A percentile compares a stretch with the other conserved stretches of the same genome.
Evolutionary conservation across 495 filamentous ascomycete species (phyloP).

Genomic region (Aspergillus conjunctus): DNA sequence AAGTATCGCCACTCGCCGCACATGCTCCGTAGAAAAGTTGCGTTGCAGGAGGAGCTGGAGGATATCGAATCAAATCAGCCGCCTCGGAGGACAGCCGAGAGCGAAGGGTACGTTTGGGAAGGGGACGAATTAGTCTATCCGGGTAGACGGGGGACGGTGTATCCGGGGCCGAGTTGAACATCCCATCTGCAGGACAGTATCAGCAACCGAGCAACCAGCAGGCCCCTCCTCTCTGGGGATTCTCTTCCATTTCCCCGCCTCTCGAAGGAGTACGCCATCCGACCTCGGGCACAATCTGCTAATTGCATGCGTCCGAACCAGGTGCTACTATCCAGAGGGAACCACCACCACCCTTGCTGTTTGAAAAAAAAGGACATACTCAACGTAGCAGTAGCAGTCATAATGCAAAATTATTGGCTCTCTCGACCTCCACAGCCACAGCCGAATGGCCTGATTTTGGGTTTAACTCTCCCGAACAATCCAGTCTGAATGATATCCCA

Average conservation of each 20-base stretch:
- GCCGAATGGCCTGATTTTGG: conserved; percentile 23
- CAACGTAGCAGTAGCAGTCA: conserved; percentile 53
- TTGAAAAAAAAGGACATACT: conserved; percentile 44
- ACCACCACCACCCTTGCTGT: conserved; percentile 26
- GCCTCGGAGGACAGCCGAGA: conserved; percentile 83
- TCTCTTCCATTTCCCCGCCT: conserved; percentile 3
- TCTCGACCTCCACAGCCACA: conserved; percentile 39
- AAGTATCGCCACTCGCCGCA: conserved; percentile 42
- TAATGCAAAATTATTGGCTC: conserved; percentile 40
- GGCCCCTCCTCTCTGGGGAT: conserved; percentile 20
- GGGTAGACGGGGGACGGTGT: conserved; percentile 75
- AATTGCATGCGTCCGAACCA: conserved; percentile 16
- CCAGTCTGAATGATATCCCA: conserved; percentile 15
- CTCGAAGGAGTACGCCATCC: conserved; percentile 19
- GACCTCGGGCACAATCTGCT: conserved; percentile 14
- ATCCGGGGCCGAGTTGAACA: conserved; percentile 65
- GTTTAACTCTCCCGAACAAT: conserved; percentile 14
- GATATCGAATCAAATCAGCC: conserved; percentile 79
- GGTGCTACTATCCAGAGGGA: conserved; percentile 21
- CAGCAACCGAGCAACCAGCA: conserved; percentile 46
- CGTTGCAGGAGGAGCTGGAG: conserved; percentile 65
- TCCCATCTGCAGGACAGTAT: conserved; percentile 50
- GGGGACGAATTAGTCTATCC: conserved; percentile 87
- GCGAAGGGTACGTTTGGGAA: conserved; percentile 84
- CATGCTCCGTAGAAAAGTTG: conserved; percentile 78